Percentiles rank a stretch among this genome's conserved stretches.
Conservation (phyloP, 2,329 filamentous ascomycete genomes). For the Aureobasidium uvarum region DNA sequence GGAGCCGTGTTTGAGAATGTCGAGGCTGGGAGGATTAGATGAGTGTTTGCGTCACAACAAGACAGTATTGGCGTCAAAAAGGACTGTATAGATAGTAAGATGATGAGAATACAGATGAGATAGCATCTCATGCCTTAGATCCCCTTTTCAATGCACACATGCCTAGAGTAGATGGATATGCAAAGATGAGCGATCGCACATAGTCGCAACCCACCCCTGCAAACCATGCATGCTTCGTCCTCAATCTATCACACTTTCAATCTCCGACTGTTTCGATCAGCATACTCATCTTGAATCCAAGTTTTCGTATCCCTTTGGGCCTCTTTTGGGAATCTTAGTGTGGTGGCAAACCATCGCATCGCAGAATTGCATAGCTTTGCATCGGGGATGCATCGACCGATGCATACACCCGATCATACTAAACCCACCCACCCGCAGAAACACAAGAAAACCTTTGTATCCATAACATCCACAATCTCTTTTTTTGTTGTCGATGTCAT, state of each 20-base stretch:
- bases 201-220: not conserved
- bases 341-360: not conserved
- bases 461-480: too few species aligned
- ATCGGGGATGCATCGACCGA: not conserved
- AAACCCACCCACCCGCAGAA: not conserved
- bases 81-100: too few species aligned
- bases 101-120: not conserved
- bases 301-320: not conserved
- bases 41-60: not conserved
- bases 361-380: not conserved
- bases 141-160: not conserved
- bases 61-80: not conserved
- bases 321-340: not conserved
- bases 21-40: conserved; percentile 9
- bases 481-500: too few species aligned
- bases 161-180: not conserved
- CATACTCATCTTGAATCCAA: not conserved
- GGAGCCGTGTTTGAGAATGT: conserved; percentile 33
- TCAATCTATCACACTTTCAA: not conserved
- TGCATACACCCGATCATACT: not conserved
- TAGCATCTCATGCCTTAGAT: not conserved
- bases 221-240: not conserved
- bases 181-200: not conserved
- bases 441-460: too few species aligned
- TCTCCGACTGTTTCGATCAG: not conserved